A percentile compares a stretch with the other conserved stretches of the same genome.
These are phyloP conservation scores for Coniochaeta sp. DNA, from an alignment of 2,329 filamentous ascomycete genomes.

Conservation along the genomic window DNA sequence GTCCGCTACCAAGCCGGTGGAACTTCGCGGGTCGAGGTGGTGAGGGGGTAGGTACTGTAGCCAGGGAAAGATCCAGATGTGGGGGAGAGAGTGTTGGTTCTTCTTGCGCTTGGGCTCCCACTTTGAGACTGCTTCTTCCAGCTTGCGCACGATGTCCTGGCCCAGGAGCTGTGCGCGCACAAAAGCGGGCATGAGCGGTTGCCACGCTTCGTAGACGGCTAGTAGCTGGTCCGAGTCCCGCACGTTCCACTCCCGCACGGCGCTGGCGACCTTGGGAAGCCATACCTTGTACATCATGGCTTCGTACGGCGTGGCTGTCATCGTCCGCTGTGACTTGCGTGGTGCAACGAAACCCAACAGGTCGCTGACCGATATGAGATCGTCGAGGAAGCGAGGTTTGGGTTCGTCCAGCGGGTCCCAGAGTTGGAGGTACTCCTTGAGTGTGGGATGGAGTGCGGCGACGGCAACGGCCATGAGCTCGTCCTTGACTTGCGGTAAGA, in stretches of 20 bases:
- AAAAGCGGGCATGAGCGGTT: slow-evolving; percentile 69
- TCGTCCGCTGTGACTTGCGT: slow-evolving; percentile 21
- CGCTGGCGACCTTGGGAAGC: slow-evolving; percentile 70
- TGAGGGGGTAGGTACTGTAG: slow-evolving; percentile 64
- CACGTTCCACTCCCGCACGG: slow-evolving; percentile 74
- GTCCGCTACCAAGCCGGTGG: slow-evolving; percentile 53
- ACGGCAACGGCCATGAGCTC: slow-evolving; percentile 68
- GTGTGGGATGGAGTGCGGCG: slow-evolving; percentile 73
- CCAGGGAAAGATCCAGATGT: slow-evolving; percentile 89
- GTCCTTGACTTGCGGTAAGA: slow-evolving; percentile 45
- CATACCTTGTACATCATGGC: slow-evolving; percentile 86
- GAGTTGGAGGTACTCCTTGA: slow-evolving; percentile 60
- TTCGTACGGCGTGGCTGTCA: slow-evolving; percentile 64
- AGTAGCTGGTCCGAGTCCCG: slow-evolving; percentile 64
- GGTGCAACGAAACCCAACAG: slow-evolving; percentile 45
- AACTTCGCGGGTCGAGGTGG: slow-evolving; percentile 52
- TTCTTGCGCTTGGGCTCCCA: slow-evolving; percentile 75
- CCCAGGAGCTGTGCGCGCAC: slow-evolving; percentile 74
- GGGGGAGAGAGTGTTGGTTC: slow-evolving; percentile 51
- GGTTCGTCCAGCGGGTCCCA: slow-evolving; percentile 77
- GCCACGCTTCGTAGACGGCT: slow-evolving; percentile 69
- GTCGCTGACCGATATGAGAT: slow-evolving; percentile 53
- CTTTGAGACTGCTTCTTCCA: slow-evolving; percentile 65
- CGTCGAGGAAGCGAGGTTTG: slow-evolving; percentile 51
- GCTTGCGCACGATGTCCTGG: slow-evolving; percentile 64